These are phyloP conservation scores for Penicillium concentricum DNA, from an alignment of 2,329 filamentous ascomycete species.

Conservation along the genomic window DNA sequence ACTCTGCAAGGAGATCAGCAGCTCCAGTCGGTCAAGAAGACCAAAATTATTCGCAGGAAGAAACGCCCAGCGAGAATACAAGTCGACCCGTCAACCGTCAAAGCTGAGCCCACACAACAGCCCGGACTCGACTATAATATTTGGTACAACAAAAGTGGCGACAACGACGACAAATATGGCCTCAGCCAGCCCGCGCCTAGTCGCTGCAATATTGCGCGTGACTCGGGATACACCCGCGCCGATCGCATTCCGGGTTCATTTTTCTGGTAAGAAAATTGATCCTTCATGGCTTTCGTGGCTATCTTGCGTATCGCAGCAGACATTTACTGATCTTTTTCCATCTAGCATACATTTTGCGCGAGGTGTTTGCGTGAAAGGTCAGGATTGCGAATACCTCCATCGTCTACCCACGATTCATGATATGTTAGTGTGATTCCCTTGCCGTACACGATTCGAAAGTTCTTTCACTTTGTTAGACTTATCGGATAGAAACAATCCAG, in stretches of 20 bases:
- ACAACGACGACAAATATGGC: slow-evolving; percentile 86
- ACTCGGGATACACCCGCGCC: slow-evolving; percentile 75
- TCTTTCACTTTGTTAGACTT: neutral
- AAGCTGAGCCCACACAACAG: slow-evolving; percentile 81
- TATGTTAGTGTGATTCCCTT: slow-evolving; percentile 41
- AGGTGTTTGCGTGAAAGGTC: slow-evolving; percentile 64
- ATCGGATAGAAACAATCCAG: neutral
- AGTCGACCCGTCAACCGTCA: slow-evolving; percentile 80
- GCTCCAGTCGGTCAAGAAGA: slow-evolving; percentile 54
- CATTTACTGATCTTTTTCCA: neutral
- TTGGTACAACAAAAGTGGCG: slow-evolving; percentile 99
- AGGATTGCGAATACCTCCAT: slow-evolving; percentile 93
- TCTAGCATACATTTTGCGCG: slow-evolving; percentile 16
- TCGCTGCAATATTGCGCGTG: slow-evolving; percentile 81
- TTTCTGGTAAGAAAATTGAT: slow-evolving; percentile 60
- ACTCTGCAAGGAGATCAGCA: slow-evolving; percentile 22
- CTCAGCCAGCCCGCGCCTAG: slow-evolving; percentile 78
- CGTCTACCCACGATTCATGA: slow-evolving; percentile 83
- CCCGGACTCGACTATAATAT: slow-evolving; percentile 97
- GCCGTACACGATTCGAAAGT: neutral
- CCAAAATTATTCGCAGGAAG: slow-evolving; percentile 90
- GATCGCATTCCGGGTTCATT: slow-evolving; percentile 76
- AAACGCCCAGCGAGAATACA: slow-evolving; percentile 85
- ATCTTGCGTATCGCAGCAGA: slow-evolving; percentile 76
- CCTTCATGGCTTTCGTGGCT: neutral